Evolutionary conservation across 345 rosid species (phyloP).

Genomic region (Acer yangbiense): DNA sequence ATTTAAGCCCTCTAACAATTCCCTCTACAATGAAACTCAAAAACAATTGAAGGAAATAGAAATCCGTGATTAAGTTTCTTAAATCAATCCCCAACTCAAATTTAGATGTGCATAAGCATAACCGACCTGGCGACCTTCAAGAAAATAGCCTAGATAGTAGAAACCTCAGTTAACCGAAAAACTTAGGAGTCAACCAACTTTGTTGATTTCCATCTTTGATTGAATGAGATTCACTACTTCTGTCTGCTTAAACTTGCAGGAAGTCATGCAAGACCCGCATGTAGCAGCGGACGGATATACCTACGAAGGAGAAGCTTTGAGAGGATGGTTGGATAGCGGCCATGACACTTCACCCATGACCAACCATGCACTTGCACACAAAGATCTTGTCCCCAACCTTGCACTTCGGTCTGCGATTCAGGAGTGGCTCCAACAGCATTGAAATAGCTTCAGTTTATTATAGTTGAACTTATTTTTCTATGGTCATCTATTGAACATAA

Average conservation of each 20-base stretch:
- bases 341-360: constrained; percentile 85
- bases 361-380: constrained; percentile 43
- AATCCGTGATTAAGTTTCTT: neutral
- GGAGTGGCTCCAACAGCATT: constrained; percentile 65
- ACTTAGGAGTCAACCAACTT: neutral
- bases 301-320: constrained; percentile 77
- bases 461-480: neutral
- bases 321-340: constrained; percentile 72
- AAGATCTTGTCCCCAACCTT: constrained; percentile 49
- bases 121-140: neutral
- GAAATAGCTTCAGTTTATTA: neutral
- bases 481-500: neutral
- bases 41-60: neutral
- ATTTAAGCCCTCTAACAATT: too few species aligned
- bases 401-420: constrained; percentile 61
- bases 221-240: neutral
- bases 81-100: neutral
- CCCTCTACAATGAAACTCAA: neutral
- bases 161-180: neutral
- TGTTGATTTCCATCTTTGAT: neutral
- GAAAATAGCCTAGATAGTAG: neutral
- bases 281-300: constrained; percentile 87
- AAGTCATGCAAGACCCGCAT: constrained; percentile 79
- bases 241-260: constrained; percentile 45
- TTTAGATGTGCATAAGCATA: neutral